Percentiles rank a stretch among this genome's conserved stretches.
These are phyloP conservation scores for Berberis thunbergii DNA, from an alignment of 164 flowering plant genomes.

Conservation along the genomic window DNA sequence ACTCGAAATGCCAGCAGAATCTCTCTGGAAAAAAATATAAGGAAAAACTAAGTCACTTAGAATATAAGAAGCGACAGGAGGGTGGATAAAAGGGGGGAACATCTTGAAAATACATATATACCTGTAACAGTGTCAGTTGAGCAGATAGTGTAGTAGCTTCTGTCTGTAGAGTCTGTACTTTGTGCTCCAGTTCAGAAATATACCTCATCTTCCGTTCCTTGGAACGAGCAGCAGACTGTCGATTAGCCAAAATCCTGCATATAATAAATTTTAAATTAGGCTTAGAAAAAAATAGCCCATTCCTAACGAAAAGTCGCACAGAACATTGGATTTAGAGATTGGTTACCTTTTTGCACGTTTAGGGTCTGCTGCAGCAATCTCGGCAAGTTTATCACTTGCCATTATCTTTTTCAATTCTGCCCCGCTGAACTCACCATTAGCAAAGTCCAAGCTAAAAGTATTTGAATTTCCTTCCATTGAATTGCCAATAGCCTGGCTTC, in stretches of 20 bases:
- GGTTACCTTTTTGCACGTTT: slow-evolving; percentile 63
- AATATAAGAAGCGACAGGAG: background rate
- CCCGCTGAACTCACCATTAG: slow-evolving; percentile 63
- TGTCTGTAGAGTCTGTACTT: slow-evolving; percentile 91
- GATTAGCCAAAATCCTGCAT: slow-evolving; percentile 89
- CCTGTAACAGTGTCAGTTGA: slow-evolving; percentile 86
- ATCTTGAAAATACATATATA: slow-evolving; percentile 12
- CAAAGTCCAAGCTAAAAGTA: slow-evolving; percentile 59
- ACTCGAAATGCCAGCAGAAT: slow-evolving; percentile 40
- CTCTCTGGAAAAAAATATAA: slow-evolving; percentile 29
- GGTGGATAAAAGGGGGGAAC: background rate
- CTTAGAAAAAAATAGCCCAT: background rate
- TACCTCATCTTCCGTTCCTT: slow-evolving; percentile 95
- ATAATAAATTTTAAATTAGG: background rate
- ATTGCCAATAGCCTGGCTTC: slow-evolving; percentile 37
- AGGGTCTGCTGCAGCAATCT: slow-evolving; percentile 57
- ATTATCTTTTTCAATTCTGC: slow-evolving; percentile 62
- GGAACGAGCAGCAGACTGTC: slow-evolving; percentile 98
- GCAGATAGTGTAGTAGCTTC: slow-evolving; percentile 98
- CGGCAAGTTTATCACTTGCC: slow-evolving; percentile 55
- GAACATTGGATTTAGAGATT: background rate
- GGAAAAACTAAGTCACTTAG: background rate
- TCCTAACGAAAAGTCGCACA: background rate
- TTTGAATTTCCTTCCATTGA: slow-evolving; percentile 53
- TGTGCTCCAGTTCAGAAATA: slow-evolving; percentile 91